These are phyloP conservation scores for Phanerodontia chrysosporium DNA, from an alignment of 768 basidiomycete genomes.

Conservation along the genomic window DNA sequence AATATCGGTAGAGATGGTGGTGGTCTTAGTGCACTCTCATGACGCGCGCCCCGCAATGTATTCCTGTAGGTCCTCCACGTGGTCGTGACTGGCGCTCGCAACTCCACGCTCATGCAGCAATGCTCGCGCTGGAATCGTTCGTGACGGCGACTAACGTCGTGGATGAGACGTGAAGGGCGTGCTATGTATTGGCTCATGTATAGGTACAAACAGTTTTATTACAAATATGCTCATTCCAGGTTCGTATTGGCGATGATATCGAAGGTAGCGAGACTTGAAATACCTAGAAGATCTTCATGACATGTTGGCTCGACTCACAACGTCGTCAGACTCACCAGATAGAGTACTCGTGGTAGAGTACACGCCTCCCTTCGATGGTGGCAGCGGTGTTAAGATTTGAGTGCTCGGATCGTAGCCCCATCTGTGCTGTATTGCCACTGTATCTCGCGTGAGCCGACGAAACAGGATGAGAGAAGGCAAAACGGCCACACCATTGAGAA, in stretches of 20 bases:
- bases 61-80: slow-evolving; percentile 12
- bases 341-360: background rate
- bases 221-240: background rate
- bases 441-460: background rate
- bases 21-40: background rate
- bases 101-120: background rate
- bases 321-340: background rate
- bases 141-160: too few species aligned
- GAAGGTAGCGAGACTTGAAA: slow-evolving; percentile 11
- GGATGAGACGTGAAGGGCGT: too few species aligned
- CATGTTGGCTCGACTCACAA: too few species aligned
- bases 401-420: slow-evolving; percentile 52
- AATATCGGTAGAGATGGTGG: background rate
- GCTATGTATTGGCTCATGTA: too few species aligned
- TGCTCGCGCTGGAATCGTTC: too few species aligned
- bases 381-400: slow-evolving; percentile 40
- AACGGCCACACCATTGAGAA: slow-evolving; percentile 28
- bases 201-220: too few species aligned
- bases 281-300: background rate
- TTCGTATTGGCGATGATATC: slow-evolving; percentile 4
- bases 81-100: slow-evolving; percentile 4
- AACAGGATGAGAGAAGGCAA: background rate
- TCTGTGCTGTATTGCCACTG: slow-evolving; percentile 38
- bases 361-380: background rate
- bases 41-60: slow-evolving; percentile 2